Conservation (phyloP, 1,139 yeast species). For the Candida neerlandica region DNA sequence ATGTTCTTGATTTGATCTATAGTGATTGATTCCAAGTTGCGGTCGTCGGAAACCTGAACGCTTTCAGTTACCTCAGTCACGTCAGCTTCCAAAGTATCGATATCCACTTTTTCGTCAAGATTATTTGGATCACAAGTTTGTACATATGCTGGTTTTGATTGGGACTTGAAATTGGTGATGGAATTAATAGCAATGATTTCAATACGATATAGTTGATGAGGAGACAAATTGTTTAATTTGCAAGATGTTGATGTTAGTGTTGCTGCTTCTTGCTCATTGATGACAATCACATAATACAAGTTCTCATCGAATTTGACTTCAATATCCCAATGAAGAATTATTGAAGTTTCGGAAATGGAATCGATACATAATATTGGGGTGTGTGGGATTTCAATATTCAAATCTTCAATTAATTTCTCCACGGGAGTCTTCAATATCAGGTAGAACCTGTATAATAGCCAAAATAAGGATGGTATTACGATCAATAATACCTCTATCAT, state of each 20-base stretch:
- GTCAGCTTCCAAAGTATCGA: conserved; percentile 13
- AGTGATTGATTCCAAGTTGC: conserved; percentile 16
- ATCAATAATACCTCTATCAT: conserved; percentile 47
- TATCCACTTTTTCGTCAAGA: conserved; percentile 12
- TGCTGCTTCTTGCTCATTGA: conserved; percentile 43
- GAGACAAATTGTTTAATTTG: conserved; percentile 35
- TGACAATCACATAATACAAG: conserved; percentile 37
- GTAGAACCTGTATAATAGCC: conserved; percentile 46
- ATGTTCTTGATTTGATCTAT: conserved; percentile 23
- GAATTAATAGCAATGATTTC: conserved; percentile 45
- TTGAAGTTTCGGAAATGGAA: conserved; percentile 31
- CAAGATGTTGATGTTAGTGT: conserved; percentile 41
- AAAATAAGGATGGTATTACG: conserved; percentile 43
- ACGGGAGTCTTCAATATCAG: conserved; percentile 41
- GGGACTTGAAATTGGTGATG: conserved; percentile 39
- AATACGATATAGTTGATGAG: conserved; percentile 35
- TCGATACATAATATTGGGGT: conserved; percentile 45
- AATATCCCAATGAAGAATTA: conserved; percentile 49
- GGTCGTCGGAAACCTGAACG: conserved; percentile 9
- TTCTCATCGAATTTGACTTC: conserved; percentile 34
- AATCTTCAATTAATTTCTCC: conserved; percentile 36
- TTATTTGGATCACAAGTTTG: conserved; percentile 17
- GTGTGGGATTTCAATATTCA: conserved; percentile 47
- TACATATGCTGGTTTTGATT: conserved; percentile 33
- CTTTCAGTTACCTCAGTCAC: conserved; percentile 4